Evolutionary conservation across 192 early-diverging fungal species (phyloP), one percentile per base, ranked within the genome.

Genomic region (Chytriomyces sp.): DNA sequence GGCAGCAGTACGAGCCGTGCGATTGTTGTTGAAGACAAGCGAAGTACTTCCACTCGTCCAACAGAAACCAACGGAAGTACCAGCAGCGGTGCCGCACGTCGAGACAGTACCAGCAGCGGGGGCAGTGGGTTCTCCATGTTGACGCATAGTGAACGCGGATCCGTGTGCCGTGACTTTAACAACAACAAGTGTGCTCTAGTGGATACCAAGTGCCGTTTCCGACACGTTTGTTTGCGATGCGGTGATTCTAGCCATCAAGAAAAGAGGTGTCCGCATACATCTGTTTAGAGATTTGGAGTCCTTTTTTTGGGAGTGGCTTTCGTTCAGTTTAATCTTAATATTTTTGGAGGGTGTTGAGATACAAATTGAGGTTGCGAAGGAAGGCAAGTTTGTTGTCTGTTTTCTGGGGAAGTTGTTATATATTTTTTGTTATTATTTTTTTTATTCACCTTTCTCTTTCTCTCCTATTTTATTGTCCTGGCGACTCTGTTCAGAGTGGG

Each of bases 141-240:
- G 10, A 59, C 64, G 7, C 45, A 64, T 43, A 24, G 44, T 9
- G 62, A 67, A 53, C 64, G 76, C n/a, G 76, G 64, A 24, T 11
- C 5, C 0, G 64, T 78, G 11, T 78, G 77, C 61, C 57, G 77
- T 13, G 77, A 78, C 44, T 78, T 64, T 46, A 78, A 78, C 48
- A 78, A 78, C 48, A 69, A 69, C 44, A 70, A 69, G 50, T 78
- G 77, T 46, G 63, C 69, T 6, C 43, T 78, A 46, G 69, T 65
- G 24, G 49, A 73, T 11, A 24, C 20, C 18, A 28, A 28, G n/a
- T 77, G 77, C 47, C 50, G 69, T 35, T 78, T 72, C 77, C 71
- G 72, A 69, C 77, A 78, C 44, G 69, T 72, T 8, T 78, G 77
- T 57, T 61, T 78, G 68, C 20, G 63, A 20, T 78, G 77, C 45